Percentiles rank a stretch among this genome's conserved stretches.
Conservation (phyloP, 1,284 basidiomycete genomes). For the Xanthoconium separans region DNA sequence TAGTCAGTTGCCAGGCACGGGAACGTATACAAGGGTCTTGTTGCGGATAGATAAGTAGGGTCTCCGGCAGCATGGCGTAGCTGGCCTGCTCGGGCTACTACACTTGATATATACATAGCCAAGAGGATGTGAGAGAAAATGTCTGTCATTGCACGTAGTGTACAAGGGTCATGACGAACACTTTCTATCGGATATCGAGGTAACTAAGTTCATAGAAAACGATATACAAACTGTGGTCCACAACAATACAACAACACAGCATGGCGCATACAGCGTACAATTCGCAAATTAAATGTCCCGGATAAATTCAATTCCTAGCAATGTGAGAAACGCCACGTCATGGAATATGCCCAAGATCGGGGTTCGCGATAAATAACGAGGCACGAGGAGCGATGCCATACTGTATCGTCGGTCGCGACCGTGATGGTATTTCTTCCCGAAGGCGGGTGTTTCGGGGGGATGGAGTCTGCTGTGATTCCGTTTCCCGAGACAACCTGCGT, state of each 20-base stretch:
- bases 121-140: not conserved
- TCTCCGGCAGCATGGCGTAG: conserved; percentile 4
- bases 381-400: conserved; percentile 49
- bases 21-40: not conserved
- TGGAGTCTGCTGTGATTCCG: conserved; percentile 11
- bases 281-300: not conserved
- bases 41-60: conserved; percentile 1
- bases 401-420: conserved; percentile 31
- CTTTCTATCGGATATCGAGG: conserved; percentile 11
- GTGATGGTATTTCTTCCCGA: conserved; percentile 29
- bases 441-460: conserved; percentile 32
- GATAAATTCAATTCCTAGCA: conserved; percentile 3
- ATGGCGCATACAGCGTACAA: conserved; percentile 5
- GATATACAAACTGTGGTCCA: not conserved
- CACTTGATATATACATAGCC: not conserved
- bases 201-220: conserved; percentile 1
- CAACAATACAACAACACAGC: conserved; percentile 8
- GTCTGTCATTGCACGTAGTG: not conserved
- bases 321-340: conserved; percentile 10
- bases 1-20: conserved; percentile 24
- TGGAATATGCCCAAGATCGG: conserved; percentile 33
- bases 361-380: conserved; percentile 51
- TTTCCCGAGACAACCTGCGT: conserved; percentile 35
- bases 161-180: not conserved
- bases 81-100: not conserved